phyloP scores from a whole-genome alignment of 306 rosid species.

The Cucurbita ficifolia region DNA sequence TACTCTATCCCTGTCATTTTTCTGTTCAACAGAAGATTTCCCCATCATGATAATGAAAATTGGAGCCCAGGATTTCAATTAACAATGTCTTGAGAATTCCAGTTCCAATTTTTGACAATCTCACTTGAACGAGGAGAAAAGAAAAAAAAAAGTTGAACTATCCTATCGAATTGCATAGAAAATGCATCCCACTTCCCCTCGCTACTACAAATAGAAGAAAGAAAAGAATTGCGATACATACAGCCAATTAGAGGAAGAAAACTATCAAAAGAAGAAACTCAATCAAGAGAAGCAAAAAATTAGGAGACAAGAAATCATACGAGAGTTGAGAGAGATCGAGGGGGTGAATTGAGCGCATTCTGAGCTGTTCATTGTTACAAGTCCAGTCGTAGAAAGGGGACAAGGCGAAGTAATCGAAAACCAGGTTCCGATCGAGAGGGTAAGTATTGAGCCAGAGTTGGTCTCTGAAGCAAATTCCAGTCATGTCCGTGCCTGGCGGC shows the following conservation, averaged over 20 bases:
- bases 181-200: too few relatives aligned
- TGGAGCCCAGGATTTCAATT: neutral
- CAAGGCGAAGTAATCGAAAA: slow-evolving; percentile 85
- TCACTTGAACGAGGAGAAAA: neutral
- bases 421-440: slow-evolving; percentile 78
- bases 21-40: slow-evolving; percentile 20
- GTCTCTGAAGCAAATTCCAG: slow-evolving; percentile 90
- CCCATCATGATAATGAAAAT: slow-evolving; percentile 1
- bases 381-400: slow-evolving; percentile 92
- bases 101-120: neutral
- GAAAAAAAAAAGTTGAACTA: neutral
- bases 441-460: slow-evolving; percentile 85
- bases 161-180: neutral
- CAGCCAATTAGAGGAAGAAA: neutral
- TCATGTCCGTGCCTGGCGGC: slow-evolving; percentile 87
- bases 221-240: neutral
- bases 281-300: neutral
- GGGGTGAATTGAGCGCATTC: slow-evolving; percentile 82
- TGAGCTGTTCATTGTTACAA: slow-evolving; percentile 81
- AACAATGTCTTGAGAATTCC: neutral
- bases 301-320: slow-evolving; percentile 13
- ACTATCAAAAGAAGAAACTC: neutral
- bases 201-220: neutral
- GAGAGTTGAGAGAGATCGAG: slow-evolving; percentile 68
- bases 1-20: slow-evolving; percentile 74